Conservation (phyloP, 1,284 basidiomycete species). For the Cutaneotrichosporon dermatis region DNA sequence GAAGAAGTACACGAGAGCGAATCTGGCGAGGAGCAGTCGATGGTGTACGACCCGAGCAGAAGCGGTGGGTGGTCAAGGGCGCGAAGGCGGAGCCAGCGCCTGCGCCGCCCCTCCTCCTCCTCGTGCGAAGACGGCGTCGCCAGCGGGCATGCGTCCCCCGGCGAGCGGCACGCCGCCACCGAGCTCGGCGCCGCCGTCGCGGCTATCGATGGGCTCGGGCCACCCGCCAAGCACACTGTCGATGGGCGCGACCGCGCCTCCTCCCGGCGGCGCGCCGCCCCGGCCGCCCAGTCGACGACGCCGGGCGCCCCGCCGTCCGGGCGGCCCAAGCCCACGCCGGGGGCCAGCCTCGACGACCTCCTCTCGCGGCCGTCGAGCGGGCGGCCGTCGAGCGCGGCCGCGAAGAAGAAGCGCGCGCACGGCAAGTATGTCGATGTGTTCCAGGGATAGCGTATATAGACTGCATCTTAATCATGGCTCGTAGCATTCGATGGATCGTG, state of each 20-base stretch:
- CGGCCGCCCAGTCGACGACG: not conserved
- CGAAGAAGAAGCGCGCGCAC: constrained; percentile 70
- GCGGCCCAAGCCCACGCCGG: constrained; percentile 53
- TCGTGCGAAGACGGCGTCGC: constrained; percentile 74
- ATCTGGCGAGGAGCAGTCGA: constrained; percentile 82
- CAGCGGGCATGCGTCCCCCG: constrained; percentile 47
- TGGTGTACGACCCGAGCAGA: constrained; percentile 91
- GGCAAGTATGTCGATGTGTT: constrained; percentile 66
- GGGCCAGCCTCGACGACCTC: constrained; percentile 45
- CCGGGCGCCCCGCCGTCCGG: constrained; percentile 9
- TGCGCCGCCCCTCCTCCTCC: constrained; percentile 57
- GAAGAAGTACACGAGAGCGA: constrained; percentile 58
- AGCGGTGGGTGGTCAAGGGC: constrained; percentile 95
- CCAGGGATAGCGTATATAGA: constrained; percentile 13
- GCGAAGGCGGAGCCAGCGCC: constrained; percentile 59
- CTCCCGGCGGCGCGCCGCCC: not conserved
- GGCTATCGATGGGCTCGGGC: not conserved
- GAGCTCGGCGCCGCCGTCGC: not conserved
- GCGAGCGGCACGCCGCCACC: not conserved
- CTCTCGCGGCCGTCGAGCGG: constrained; percentile 42
- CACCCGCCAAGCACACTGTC: not conserved
- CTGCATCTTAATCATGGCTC: not conserved
- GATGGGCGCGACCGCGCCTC: not conserved
- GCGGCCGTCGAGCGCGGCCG: constrained; percentile 48
- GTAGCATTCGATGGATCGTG: not conserved